Evolutionary conservation across 768 basidiomycete species (phyloP), one percentile per base, ranked within the genome.

Genomic region (Lyophyllum atratum): DNA sequence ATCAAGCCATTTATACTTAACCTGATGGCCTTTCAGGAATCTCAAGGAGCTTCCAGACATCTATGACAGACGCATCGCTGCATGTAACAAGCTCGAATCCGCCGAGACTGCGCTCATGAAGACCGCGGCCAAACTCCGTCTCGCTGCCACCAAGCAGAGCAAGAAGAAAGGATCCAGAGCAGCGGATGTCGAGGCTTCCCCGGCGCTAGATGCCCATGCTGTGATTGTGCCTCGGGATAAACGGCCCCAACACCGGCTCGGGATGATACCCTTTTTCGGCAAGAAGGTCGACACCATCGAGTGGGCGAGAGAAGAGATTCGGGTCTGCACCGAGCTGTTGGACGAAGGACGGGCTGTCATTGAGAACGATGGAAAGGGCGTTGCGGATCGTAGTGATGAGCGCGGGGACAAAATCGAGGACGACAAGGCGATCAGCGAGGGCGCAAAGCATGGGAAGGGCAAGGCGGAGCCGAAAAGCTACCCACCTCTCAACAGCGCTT

Each of bases 231-330:
- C 94, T 1, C 74, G 71, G 21, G 80, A 81, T 24, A 76, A 92
- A 63, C 84, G 96, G 1, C 97, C 96, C 0, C 84, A 85, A 0
- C 92, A 93, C 68, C 85, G 87, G 43, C 82, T 95, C 6, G 78
- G 85, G 9, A 80, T 80, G 66, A 61, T 83, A 4, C 76, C 76
- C 1, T 76, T 96, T 24, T 74, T 85, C 3, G 97, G 97, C 8
- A 70, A 92, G 70, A 90, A 96, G 70, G 95, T 98, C 15, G 97
- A 98, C 74, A 84, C 90, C 2, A 94, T 98, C 67, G 87, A 94
- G 2, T 97, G 95, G 94, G 85, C 87, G 19, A 79, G 91, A 28
- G 75, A 80, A 19, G 90, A 95, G 72, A 92, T 97, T 54, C 71
- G 73, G 1, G 65, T 75, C 1, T 84, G 85, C 54, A 84, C 78